phyloP scores from a whole-genome alignment of 331 rosid species.

The Malus hybrid region DNA sequence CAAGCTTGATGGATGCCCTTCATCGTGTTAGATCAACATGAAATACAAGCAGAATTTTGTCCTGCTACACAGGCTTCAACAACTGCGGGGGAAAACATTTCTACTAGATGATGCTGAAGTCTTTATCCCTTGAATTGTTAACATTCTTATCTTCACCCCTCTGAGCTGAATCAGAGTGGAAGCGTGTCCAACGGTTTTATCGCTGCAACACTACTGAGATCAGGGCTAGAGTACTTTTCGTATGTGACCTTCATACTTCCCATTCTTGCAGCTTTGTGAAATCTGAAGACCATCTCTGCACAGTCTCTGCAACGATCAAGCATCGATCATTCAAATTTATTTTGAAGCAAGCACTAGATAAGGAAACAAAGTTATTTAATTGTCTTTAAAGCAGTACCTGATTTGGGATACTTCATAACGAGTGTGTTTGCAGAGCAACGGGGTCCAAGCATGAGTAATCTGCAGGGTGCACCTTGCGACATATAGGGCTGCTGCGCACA shows the following conservation, averaged over 20 bases:
- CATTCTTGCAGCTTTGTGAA: constrained; percentile 53
- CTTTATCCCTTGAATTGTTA: background rate
- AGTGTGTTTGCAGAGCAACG: constrained; percentile 61
- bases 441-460: constrained; percentile 65
- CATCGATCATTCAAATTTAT: background rate
- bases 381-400: constrained; percentile 35
- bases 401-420: constrained; percentile 55
- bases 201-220: constrained; percentile 28
- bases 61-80: background rate
- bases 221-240: constrained; percentile 53
- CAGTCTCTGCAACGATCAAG: constrained; percentile 32
- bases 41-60: background rate
- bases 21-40: background rate
- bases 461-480: constrained; percentile 68
- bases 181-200: constrained; percentile 58
- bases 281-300: constrained; percentile 62
- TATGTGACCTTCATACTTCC: constrained; percentile 54
- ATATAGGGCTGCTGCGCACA: constrained; percentile 82
- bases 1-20: background rate
- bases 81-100: background rate
- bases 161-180: constrained; percentile 34
- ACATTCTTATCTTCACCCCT: background rate
- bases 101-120: background rate
- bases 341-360: background rate
- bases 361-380: background rate